Base-by-base conservation (phyloP, 1,284 basidiomycete species). In the Cutaneotrichosporon sp. region DNA sequence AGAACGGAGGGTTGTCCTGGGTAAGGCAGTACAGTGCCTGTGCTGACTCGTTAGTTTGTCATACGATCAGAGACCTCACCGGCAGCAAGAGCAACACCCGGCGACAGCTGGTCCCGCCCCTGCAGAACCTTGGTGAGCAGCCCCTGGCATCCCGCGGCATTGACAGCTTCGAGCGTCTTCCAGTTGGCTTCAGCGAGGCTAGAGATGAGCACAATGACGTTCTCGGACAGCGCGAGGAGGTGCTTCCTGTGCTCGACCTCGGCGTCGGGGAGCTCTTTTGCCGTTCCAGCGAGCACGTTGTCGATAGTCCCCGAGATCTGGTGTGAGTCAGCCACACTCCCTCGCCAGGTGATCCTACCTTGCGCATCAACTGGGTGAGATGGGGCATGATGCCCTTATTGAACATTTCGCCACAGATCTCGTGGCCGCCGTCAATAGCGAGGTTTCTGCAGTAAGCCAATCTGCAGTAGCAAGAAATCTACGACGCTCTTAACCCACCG, bases 321-420 rank as follows among this genome's bases (percentile, higher is more conserved):
- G 10, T 11, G 5, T n/a, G n/a, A n/a, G 42, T 62, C 33, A 65
- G 60, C 38, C 10, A n/a, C n/a, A n/a, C n/a, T n/a, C n/a, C n/a
- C n/a, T n/a, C n/a, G n/a, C n/a, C n/a, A n/a, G n/a, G 11, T 35
- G 16, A 32, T 39, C 64, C 54, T 32, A 72, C 71, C 65, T 75
- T 74, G 54, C 61, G 60, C 27, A 66, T 70, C 16, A 75, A 62
- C 5, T 65, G 62, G 14, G 55, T 61, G 20, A 74, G 46, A 46
- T 72, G 88, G 2, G 83, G 79, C 50, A 94, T 78, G 49, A 96
- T 84, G 61, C 87, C 87, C 77, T 96, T 96, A 75, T 97, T 96
- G 75, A 86, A 93, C 89, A 97, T 94, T 74, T 96, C 90, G 4
- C 86, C 88, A 64, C 90, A 92, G 37, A 94, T 87, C 65, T 94